Conservation (phyloP, 805 yeast genomes). For the Candida maesae region DNA sequence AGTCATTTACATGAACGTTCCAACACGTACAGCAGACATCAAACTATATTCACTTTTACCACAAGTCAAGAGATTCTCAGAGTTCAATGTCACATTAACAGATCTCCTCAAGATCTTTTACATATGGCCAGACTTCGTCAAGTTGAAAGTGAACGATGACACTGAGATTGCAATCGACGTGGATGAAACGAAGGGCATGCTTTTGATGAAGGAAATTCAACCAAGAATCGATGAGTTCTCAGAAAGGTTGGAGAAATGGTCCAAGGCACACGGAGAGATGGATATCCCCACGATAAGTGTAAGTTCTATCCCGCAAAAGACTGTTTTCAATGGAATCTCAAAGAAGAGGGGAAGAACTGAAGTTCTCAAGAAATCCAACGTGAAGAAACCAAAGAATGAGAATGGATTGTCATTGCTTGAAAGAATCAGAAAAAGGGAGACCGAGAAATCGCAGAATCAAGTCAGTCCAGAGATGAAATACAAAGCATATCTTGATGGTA, state of each 20-base stretch:
- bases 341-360: slow-evolving; percentile 13
- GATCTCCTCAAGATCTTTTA: slow-evolving; percentile 18
- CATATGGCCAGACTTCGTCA: slow-evolving; percentile 22
- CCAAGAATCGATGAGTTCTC: slow-evolving; percentile 12
- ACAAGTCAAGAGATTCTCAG: slow-evolving; percentile 15
- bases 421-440: slow-evolving; percentile 37
- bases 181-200: slow-evolving; percentile 10
- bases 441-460: slow-evolving; percentile 13
- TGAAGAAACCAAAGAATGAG: slow-evolving; percentile 3
- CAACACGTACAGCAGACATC: slow-evolving; percentile 19
- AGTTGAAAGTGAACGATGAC: slow-evolving; percentile 15
- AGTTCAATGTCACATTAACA: slow-evolving; percentile 6
- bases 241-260: slow-evolving; percentile 17
- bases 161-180: slow-evolving; percentile 20
- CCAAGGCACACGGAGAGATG: slow-evolving; percentile 6
- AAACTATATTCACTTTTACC: slow-evolving; percentile 13
- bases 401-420: slow-evolving; percentile 33
- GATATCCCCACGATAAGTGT: slow-evolving; percentile 16
- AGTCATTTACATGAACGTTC: slow-evolving; percentile 12
- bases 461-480: slow-evolving; percentile 26
- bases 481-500: slow-evolving; percentile 26
- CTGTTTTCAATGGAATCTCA: neutral
- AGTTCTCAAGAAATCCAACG: slow-evolving; percentile 4
- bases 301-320: slow-evolving; percentile 1
- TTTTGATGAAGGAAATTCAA: slow-evolving; percentile 8